Conservation (phyloP, 148 eudicot genomes). For the Dianthus caryophyllus region DNA sequence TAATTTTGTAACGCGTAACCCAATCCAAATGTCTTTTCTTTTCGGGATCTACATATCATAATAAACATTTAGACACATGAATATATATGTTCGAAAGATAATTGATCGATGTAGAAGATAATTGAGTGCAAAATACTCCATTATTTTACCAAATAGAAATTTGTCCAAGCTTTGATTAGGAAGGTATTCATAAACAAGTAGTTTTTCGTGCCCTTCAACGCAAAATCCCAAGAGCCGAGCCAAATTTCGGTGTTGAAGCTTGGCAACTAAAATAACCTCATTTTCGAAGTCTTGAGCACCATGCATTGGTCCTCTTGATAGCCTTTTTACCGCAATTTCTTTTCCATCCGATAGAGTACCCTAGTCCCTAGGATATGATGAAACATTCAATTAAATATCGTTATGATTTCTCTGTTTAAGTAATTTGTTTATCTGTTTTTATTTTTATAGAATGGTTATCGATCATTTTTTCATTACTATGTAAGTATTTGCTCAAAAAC, state of each 20-base stretch:
- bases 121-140: too few relatives aligned
- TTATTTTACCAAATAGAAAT: constrained; percentile 24
- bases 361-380: background rate
- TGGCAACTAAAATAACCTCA: constrained; percentile 30
- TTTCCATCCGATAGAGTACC: constrained; percentile 21
- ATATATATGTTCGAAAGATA: too few relatives aligned
- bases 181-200: constrained; percentile 26
- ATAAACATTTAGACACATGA: too few relatives aligned
- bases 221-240: constrained; percentile 30
- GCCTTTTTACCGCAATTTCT: constrained; percentile 24
- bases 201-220: constrained; percentile 21
- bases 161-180: constrained; percentile 30
- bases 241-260: constrained; percentile 30
- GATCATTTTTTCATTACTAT: too few relatives aligned
- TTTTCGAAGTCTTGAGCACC: constrained; percentile 27
- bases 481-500: too few relatives aligned
- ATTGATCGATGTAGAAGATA: too few relatives aligned
- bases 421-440: too few relatives aligned
- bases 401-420: too few relatives aligned
- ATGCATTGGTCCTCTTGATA: constrained; percentile 16
- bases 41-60: constrained; percentile 10
- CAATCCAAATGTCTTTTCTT: constrained; percentile 13
- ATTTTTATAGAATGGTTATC: too few relatives aligned
- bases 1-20: constrained; percentile 21
- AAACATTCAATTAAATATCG: background rate